Base-by-base conservation (phyloP, 768 basidiomycete species). In the Rickenella mellea region DNA sequence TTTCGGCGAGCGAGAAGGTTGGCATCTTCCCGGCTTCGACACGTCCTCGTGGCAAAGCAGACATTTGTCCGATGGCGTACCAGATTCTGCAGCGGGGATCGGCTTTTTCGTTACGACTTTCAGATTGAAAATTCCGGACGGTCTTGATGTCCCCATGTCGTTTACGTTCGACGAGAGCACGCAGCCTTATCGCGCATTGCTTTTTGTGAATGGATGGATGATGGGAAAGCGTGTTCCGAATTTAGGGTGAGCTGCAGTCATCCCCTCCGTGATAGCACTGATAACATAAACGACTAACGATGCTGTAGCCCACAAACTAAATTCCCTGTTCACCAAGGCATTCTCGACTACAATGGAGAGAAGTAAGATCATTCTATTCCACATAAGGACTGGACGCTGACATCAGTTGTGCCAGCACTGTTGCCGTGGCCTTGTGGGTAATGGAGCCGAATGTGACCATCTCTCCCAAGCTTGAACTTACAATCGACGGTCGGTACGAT, bases 131-230 rank as follows among this genome's bases (percentile, higher is more conserved):
- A 66, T 89, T 24, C 74, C 80, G 0, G 47, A 56, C 9, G 76
- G 69, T 17, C 58, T 74, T n/a, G 88, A 90, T 51, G 71, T 76
- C 4, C 74, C 74, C 48, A 61, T 89, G 50, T 82, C 80, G 11
- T 85, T 89, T 54, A 74, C 69, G 1, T 89, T 88, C 54, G 71
- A 78, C 37, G 46, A 54, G 9, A 36, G 24, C 10, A 36, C 19
- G 19, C 78, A 83, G 51, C 70, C 83, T 19, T 89, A 87, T 52
- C 72, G 86, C 12, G 78, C 80, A 3, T 66, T 76, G 32, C 50
- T 90, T 30, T 89, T 84, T 45, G 80, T 90, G 15, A 89, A 91
- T 51, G 88, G 87, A 10, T 91, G 88, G 88, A 81, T 83, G 75
- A 85, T 85, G 75, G 88, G 87, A 7, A 89, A 88, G 61, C 58